phyloP scores from a whole-genome alignment of 345 rosid species.

The Psidium guajava region DNA sequence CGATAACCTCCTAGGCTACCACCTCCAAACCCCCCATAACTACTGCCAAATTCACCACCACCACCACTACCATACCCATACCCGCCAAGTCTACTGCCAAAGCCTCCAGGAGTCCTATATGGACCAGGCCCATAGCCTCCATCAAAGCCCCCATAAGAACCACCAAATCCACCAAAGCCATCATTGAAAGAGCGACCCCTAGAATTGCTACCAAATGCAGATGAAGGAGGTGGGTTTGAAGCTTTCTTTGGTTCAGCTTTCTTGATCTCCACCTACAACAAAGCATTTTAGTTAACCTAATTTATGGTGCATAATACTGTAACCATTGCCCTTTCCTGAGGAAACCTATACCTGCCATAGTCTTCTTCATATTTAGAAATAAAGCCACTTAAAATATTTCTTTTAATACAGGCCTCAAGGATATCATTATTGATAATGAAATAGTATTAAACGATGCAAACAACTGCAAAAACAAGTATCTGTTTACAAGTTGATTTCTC shows the following conservation, averaged over 20 bases:
- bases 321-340: conserved; percentile 15
- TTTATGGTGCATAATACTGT: conserved; percentile 43
- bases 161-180: conserved; percentile 66
- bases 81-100: conserved; percentile 41
- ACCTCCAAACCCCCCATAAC: conserved; percentile 50
- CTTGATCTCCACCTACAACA: conserved; percentile 99
- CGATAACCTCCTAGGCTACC: conserved; percentile 61
- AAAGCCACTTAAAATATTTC: not conserved
- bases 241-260: conserved; percentile 99
- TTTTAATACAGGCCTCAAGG: not conserved
- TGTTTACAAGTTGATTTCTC: conserved; percentile 8
- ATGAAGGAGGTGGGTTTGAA: conserved; percentile 81
- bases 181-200: conserved; percentile 59
- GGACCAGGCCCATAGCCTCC: conserved; percentile 39
- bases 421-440: not conserved
- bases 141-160: conserved; percentile 70
- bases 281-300: conserved; percentile 93
- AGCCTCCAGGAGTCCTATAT: conserved; percentile 36
- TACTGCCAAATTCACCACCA: conserved; percentile 59
- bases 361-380: not conserved
- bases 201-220: conserved; percentile 65
- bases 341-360: conserved; percentile 19
- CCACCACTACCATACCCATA: conserved; percentile 61
- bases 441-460: not conserved
- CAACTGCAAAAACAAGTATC: not conserved